These are phyloP conservation scores for Aurantiochytrium sp. DNA, from an alignment of 108 stramenopile species.

Conservation along the genomic window DNA sequence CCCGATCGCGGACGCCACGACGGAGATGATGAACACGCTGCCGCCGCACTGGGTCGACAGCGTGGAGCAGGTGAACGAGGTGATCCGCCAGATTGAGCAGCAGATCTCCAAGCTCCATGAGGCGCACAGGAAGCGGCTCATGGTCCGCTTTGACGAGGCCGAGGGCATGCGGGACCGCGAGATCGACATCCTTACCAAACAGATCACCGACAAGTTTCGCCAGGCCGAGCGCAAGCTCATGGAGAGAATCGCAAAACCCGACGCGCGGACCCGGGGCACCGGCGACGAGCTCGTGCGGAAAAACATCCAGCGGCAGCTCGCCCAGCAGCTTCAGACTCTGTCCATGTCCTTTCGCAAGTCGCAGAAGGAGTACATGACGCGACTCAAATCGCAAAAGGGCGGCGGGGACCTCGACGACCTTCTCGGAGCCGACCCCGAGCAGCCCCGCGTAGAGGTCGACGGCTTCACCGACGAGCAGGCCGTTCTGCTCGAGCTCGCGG, in stretches of 20 bases:
- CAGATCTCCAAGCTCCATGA: conserved; percentile 61
- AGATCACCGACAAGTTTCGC: conserved; percentile 58
- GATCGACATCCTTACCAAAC: conserved; percentile 76
- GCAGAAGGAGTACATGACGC: conserved; percentile 87
- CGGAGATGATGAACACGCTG: conserved; percentile 44
- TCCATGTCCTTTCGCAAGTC: conserved; percentile 78
- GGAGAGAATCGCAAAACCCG: background rate
- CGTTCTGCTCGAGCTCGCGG: conserved; percentile 50
- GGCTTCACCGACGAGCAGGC: conserved; percentile 40
- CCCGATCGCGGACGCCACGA: conserved; percentile 31
- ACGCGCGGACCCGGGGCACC: background rate
- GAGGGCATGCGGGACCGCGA: conserved; percentile 74
- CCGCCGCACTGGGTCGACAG: conserved; percentile 60
- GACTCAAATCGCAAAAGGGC: conserved; percentile 81
- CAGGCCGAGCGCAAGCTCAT: conserved; percentile 24
- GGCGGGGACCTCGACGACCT: conserved; percentile 69
- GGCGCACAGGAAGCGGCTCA: conserved; percentile 85
- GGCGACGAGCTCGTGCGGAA: conserved; percentile 46
- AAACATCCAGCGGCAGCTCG: conserved; percentile 71
- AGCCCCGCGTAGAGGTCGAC: background rate
- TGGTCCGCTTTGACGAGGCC: conserved; percentile 55
- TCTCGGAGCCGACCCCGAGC: background rate
- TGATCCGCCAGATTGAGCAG: conserved; percentile 45
- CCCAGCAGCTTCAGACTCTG: conserved; percentile 85
- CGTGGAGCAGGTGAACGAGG: conserved; percentile 54